Evolutionary conservation across 805 yeast genomes (phyloP), one percentile per base, ranked within the genome.

Genomic region (Candida morakotiae): DNA sequence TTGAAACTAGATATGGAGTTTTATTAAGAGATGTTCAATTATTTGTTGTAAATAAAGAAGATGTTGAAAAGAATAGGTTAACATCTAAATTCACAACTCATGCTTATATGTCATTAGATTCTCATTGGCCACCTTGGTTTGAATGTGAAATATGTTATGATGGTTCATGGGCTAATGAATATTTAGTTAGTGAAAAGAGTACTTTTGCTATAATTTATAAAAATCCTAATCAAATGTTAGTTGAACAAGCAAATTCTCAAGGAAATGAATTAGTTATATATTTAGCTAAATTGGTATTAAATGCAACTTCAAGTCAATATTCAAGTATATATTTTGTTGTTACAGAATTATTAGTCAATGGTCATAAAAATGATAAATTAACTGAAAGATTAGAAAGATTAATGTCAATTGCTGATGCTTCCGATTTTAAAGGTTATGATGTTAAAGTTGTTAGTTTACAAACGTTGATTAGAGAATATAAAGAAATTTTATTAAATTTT

Each of bases 41-140:
- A 9, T 76, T 75, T 43, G 76, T 76, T 2, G 58, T 80, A 31
- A 64, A 67, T 20, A 63, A 68, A 34, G 60, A 52, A 10, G 38
- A 37, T 10, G 33, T 36, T 10, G 29, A 37, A 6, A 24, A 17
- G 24, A 29, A 30, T 13, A 49, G 67, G 16, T 64, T 71, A 3
- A 68, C 67, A 35, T 49, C 70, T 8, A 65, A 69, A 22, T 70
- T 73, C 47, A 71, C 74, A 29, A 56, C 60, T 11, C 62, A 61
- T 7, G 65, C 71, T 2, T 83, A 81, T 50, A 87, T 89, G 2
- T 71, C 81, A 8, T 59, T 52, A 5, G 50, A 59, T 11, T 60
- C 32, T 28, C 34, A 62, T 14, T 88, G 96, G 96, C 96, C 96
- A 2, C 94, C 95, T 0, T 89, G 95, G 87, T 59, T 88, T 24